Evolutionary conservation across 306 rosid genomes (phyloP).

Genomic region (peach (Prunus persica)): DNA sequence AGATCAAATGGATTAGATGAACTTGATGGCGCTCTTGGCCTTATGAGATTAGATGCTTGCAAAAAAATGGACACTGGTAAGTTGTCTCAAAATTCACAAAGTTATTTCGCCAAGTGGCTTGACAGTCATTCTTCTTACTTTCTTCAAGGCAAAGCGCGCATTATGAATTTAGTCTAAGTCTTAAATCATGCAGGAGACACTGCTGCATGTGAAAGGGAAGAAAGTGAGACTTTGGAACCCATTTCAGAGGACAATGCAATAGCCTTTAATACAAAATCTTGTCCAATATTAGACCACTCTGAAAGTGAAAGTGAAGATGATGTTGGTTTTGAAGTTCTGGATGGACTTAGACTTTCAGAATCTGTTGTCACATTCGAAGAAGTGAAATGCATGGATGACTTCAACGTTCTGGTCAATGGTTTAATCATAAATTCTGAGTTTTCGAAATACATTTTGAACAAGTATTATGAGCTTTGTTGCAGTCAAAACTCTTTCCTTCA

Average conservation of each 20-base stretch:
- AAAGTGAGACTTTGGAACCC: conserved; percentile 9
- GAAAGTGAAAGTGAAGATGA: conserved; percentile 29
- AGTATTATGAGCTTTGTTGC: conserved; percentile 55
- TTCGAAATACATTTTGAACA: conserved; percentile 23
- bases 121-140: not conserved
- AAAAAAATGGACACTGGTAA: conserved; percentile 18
- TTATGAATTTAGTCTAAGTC: not conserved
- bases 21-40: conserved; percentile 44
- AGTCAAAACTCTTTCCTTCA: conserved; percentile 58
- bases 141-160: no score
- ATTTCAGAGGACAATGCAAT: not conserved
- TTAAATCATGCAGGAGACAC: conserved; percentile 14
- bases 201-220: conserved; percentile 12
- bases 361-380: conserved; percentile 27
- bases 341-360: conserved; percentile 34
- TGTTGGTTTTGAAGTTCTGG: conserved; percentile 20
- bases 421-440: conserved; percentile 45
- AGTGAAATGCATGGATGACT: conserved; percentile 41
- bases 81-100: conserved; percentile 17
- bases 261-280: not conserved
- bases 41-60: conserved; percentile 29
- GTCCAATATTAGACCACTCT: conserved; percentile 13
- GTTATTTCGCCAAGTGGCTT: not conserved
- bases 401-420: conserved; percentile 41
- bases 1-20: conserved; percentile 38